Evolutionary conservation across 768 basidiomycete species (phyloP).

Genomic region (Termitomyces sp.): DNA sequence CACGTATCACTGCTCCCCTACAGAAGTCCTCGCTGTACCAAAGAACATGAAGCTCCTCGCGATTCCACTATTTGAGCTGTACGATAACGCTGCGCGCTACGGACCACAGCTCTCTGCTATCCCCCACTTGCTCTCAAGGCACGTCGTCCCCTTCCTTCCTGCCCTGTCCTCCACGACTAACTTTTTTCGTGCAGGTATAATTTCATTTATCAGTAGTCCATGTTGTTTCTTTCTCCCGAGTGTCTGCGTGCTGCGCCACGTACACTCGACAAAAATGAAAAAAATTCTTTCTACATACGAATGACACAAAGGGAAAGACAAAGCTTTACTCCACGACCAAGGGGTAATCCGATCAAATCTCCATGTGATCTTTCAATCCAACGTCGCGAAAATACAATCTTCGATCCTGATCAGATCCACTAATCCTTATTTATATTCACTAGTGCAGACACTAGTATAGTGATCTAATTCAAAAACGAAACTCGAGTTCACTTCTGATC

Average conservation of each 20-base stretch:
- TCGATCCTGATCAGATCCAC: too few species aligned
- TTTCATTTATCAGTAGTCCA: slow-evolving; percentile 65
- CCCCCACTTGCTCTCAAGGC: slow-evolving; percentile 87
- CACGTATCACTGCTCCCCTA: background rate
- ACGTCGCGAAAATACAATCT: too few species aligned
- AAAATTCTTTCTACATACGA: too few species aligned
- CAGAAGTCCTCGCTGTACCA: slow-evolving; percentile 94
- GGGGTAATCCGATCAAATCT: too few species aligned
- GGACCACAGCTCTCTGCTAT: slow-evolving; percentile 94
- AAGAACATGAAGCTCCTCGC: slow-evolving; percentile 99
- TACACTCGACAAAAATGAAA: background rate
- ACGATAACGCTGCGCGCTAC: slow-evolving; percentile 94
- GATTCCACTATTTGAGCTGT: slow-evolving; percentile 94
- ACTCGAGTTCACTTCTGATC: too few species aligned
- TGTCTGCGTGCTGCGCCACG: slow-evolving; percentile 2
- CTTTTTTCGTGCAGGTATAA: slow-evolving; percentile 46
- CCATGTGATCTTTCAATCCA: too few species aligned
- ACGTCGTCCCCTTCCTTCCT: slow-evolving; percentile 15
- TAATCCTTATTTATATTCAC: too few species aligned
- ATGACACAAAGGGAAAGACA: too few species aligned
- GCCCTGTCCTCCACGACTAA: slow-evolving; percentile 21
- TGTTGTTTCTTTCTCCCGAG: background rate
- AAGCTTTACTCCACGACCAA: too few species aligned
- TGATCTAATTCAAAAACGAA: too few species aligned
- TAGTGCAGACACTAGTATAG: too few species aligned